phyloP scores from a whole-genome alignment of 2,329 filamentous ascomycete genomes.

The Colletotrichum sojae region DNA sequence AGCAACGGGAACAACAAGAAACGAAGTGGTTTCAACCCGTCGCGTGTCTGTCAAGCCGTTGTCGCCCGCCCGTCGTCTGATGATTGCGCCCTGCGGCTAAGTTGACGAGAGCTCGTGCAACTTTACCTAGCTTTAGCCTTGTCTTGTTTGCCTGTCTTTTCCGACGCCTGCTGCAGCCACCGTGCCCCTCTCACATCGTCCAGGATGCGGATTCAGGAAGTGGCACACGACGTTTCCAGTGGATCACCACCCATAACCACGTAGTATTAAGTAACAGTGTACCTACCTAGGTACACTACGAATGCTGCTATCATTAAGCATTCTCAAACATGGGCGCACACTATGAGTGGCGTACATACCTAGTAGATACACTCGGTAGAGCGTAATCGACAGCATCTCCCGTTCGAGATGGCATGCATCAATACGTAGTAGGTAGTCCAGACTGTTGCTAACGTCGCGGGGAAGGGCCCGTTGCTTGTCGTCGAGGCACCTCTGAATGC shows the following conservation, averaged over 20 bases:
- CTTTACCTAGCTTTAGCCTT: too few relatives aligned
- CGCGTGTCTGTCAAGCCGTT: slow-evolving; percentile 22
- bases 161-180: too few relatives aligned
- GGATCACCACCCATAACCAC: not conserved
- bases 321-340: not conserved
- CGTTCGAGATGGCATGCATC: slow-evolving; percentile 1
- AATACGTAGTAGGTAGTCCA: not conserved
- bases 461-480: slow-evolving; percentile 10
- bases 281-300: too few relatives aligned
- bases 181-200: too few relatives aligned
- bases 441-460: slow-evolving; percentile 16
- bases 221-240: not conserved
- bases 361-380: too few relatives aligned
- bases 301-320: slow-evolving; percentile 12
- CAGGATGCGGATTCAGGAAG: not conserved
- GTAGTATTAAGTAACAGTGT: too few relatives aligned
- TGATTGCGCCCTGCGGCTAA: not conserved
- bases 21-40: slow-evolving; percentile 22
- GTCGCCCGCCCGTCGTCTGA: not conserved
- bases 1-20: slow-evolving; percentile 17
- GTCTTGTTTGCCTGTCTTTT: too few relatives aligned
- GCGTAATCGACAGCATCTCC: too few relatives aligned
- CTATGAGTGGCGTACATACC: too few relatives aligned
- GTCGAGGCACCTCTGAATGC: slow-evolving; percentile 17
- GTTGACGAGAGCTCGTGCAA: too few relatives aligned